Evolutionary conservation across 1,139 yeast genomes (phyloP).

Genomic region (Kodamaea fungicola): DNA sequence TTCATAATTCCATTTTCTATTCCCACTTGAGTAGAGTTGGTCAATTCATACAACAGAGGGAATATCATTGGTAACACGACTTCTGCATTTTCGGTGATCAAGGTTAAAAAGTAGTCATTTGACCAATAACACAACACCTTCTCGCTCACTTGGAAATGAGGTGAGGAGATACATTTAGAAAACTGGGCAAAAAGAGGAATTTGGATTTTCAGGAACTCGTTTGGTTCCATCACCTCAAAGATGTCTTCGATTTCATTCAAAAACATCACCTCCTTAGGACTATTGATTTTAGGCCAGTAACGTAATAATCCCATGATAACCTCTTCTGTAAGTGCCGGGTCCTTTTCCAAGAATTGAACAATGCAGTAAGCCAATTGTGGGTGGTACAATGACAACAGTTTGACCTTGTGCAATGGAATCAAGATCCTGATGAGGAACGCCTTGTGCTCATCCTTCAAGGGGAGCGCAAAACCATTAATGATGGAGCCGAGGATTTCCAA

Average conservation of each 20-base stretch:
- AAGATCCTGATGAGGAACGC: slow-evolving; percentile 84
- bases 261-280: slow-evolving; percentile 95
- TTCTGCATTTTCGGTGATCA: slow-evolving; percentile 88
- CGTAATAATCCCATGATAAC: slow-evolving; percentile 89
- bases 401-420: slow-evolving; percentile 89
- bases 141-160: slow-evolving; percentile 97
- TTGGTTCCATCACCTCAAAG: slow-evolving; percentile 92
- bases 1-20: slow-evolving; percentile 48
- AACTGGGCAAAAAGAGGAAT: slow-evolving; percentile 92
- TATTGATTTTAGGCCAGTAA: slow-evolving; percentile 96
- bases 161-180: slow-evolving; percentile 89
- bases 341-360: slow-evolving; percentile 93
- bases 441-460: slow-evolving; percentile 95
- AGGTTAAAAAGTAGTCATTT: slow-evolving; percentile 86
- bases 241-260: slow-evolving; percentile 94
- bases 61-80: slow-evolving; percentile 90
- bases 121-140: slow-evolving; percentile 93
- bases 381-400: slow-evolving; percentile 83
- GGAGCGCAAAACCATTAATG: slow-evolving; percentile 96
- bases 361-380: slow-evolving; percentile 97
- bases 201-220: slow-evolving; percentile 86
- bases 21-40: slow-evolving; percentile 51
- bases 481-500: slow-evolving; percentile 93
- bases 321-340: slow-evolving; percentile 87
- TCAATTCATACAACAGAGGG: slow-evolving; percentile 83